Evolutionary conservation across 1,284 basidiomycete genomes (phyloP), one percentile per base, ranked within the genome.

Genomic region (Puccinia coronata): DNA sequence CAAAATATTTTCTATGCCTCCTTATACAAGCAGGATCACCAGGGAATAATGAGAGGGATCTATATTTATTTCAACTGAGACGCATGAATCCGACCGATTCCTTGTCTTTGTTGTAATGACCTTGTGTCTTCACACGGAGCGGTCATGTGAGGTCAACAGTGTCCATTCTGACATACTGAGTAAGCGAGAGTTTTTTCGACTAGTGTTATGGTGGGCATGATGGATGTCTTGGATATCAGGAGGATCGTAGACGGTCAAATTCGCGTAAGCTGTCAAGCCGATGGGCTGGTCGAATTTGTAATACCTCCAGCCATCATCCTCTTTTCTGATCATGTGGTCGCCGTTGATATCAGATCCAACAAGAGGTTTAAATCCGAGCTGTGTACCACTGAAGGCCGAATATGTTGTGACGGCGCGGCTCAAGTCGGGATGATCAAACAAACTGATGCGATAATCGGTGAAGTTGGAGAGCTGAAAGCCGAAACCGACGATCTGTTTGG

Each of bases 391-490:
- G 70, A 23, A 36, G 49, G 20, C 34, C 47, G 31, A 8, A 12
- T 72, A 36, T 5, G 43, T 34, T 20, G 36, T 36, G 5, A 55
- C 28, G 4, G 43, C n/a, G 4, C 16, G 18, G 28, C 1, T 12
- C 16, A 31, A 28, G 28, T 31, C 67, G 47, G 67, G n/a, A n/a
- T 73, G 25, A 34, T 74, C 55, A 28, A 59, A 74, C 31, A 74
- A 74, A 28, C 39, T 59, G 57, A 74, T 74, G n/a, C 14, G 16
- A 25, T 61, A 74, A 18, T 74, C 55, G 53, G 72, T 74, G 55
- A 74, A 59, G 23, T 74, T 57, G 8, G 72, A 74, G 28, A 36
- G 23, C 39, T 74, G 72, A n/a, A 74, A 61, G 34, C 55, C 72
- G 55, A 74, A 74, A 25, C 72, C 72, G 39, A 61, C 31, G 20